A percentile compares a stretch with the other conserved stretches of the same genome.
Conservation (phyloP, 257 asterid species). For the Phtheirospermum japonicum region DNA sequence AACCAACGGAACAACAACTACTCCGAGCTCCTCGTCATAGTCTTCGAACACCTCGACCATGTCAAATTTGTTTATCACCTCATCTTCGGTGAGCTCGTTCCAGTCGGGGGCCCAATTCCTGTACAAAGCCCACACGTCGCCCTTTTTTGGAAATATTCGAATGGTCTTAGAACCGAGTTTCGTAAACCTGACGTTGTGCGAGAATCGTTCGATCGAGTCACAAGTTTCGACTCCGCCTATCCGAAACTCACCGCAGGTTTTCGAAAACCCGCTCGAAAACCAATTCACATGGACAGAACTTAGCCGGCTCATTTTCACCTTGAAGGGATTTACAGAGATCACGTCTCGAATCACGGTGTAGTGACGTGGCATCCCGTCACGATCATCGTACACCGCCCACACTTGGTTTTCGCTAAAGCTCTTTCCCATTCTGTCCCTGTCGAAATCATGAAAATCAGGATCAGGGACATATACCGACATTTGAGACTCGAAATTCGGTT, state of each 20-base stretch:
- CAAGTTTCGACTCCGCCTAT: constrained; percentile 40
- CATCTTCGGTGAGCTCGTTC: constrained; percentile 64
- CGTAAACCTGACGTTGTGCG: constrained; percentile 51
- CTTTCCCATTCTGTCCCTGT: constrained; percentile 37
- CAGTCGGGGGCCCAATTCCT: constrained; percentile 70
- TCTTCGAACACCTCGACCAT: constrained; percentile 68
- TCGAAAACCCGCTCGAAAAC: constrained; percentile 44
- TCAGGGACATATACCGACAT: constrained; percentile 42
- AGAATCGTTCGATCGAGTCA: constrained; percentile 47
- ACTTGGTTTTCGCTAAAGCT: constrained; percentile 59
- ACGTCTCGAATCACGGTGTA: constrained; percentile 58
- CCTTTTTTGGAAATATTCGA: constrained; percentile 54
- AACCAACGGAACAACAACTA: constrained; percentile 53
- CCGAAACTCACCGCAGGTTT: constrained; percentile 55
- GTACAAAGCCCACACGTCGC: constrained; percentile 79
- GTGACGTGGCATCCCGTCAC: constrained; percentile 74
- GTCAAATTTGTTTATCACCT: constrained; percentile 49
- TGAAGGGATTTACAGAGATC: constrained; percentile 58
- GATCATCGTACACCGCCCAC: constrained; percentile 73
- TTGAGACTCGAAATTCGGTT: constrained; percentile 17
- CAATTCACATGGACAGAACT: constrained; percentile 42
- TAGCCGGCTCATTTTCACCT: constrained; percentile 56
- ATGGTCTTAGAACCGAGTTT: constrained; percentile 40
- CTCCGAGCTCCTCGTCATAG: constrained; percentile 57
- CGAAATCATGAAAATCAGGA: constrained; percentile 62